A percentile compares a stretch with the other conserved stretches of the same genome.
phyloP scores from a whole-genome alignment of 169 alveolate genomes.

The Perkinsus olseni region DNA sequence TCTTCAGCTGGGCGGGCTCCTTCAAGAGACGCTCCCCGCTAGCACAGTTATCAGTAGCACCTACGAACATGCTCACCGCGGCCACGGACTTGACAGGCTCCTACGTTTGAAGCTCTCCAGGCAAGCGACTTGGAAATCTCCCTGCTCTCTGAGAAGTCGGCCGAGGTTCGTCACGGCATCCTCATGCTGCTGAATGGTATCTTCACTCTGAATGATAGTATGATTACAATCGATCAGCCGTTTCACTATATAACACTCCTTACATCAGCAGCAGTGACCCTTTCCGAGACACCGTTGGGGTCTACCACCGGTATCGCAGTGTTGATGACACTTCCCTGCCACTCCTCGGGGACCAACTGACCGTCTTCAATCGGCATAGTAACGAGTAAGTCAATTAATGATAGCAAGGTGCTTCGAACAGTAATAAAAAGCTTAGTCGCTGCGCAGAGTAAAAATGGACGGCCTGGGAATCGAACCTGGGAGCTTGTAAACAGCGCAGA shows the following conservation, averaged over 20 bases:
- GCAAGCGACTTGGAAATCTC: neutral
- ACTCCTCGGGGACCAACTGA: neutral
- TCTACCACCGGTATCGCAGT: neutral
- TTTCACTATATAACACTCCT: neutral
- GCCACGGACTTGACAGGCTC: neutral
- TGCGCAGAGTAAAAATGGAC: neutral
- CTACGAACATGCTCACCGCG: neutral
- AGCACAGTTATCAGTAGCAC: neutral
- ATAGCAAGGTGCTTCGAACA: neutral
- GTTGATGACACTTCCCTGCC: neutral
- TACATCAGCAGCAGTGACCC: neutral
- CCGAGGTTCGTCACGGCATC: neutral
- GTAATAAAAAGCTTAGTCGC: neutral
- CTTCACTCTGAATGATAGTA: neutral
- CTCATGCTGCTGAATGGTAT: neutral
- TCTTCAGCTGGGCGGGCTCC: neutral
- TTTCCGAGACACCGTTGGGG: neutral
- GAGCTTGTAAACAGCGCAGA: neutral
- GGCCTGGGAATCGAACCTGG: neutral
- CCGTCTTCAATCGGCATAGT: neutral
- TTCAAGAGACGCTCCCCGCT: neutral
- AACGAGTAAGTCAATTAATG: too few relatives aligned
- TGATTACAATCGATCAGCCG: neutral
- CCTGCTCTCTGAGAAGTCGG: neutral
- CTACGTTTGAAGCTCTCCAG: neutral